phyloP scores from a whole-genome alignment of 257 asterid genomes.

The Agastache rugosa region DNA sequence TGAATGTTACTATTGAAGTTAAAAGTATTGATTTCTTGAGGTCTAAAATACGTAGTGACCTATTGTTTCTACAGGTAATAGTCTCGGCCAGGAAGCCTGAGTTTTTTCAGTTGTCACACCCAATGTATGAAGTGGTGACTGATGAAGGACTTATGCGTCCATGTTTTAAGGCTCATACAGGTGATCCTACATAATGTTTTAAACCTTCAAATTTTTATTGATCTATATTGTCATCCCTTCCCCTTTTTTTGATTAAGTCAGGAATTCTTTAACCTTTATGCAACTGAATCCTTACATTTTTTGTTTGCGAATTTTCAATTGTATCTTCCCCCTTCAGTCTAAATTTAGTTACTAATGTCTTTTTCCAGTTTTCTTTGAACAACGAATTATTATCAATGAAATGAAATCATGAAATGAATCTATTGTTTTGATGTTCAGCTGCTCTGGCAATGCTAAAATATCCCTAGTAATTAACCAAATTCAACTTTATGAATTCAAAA shows the following conservation, averaged over 20 bases:
- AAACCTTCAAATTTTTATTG: conserved; percentile 28
- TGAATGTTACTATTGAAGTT: conserved; percentile 22
- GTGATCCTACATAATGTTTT: conserved; percentile 47
- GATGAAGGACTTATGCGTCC: conserved; percentile 94
- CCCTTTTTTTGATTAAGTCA: background rate
- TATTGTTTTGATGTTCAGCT: background rate
- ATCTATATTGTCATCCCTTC: background rate
- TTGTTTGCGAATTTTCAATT: background rate
- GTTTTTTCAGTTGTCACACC: conserved; percentile 88
- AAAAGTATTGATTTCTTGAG: conserved; percentile 22
- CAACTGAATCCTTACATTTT: background rate
- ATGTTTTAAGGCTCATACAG: conserved; percentile 81
- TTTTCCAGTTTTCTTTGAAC: background rate
- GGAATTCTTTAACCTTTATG: background rate
- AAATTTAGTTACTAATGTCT: background rate
- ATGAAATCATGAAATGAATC: background rate
- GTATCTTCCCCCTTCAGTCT: conserved; percentile 9
- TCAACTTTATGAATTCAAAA: background rate
- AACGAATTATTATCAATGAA: background rate
- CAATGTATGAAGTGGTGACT: conserved; percentile 92
- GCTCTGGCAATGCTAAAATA: background rate
- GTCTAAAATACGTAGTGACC: conserved; percentile 16
- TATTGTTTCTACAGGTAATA: conserved; percentile 62
- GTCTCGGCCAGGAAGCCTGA: conserved; percentile 95
- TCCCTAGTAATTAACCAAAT: background rate